phyloP scores from a whole-genome alignment of 1,284 basidiomycete genomes.

The Microbotryum violaceum region DNA sequence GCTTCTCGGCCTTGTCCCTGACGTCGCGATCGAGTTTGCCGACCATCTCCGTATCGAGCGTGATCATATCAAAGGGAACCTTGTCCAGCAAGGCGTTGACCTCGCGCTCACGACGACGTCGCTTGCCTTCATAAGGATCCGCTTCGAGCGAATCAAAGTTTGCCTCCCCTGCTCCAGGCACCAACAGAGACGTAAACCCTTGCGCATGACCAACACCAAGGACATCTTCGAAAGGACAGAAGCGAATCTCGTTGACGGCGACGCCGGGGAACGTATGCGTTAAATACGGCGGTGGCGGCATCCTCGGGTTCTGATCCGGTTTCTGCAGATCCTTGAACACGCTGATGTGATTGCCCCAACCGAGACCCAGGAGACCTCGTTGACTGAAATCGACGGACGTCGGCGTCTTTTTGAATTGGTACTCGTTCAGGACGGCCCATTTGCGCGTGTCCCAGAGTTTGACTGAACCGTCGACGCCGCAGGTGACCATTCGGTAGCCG shows the following conservation, averaged over 20 bases:
- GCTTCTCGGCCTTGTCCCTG: constrained; percentile 7
- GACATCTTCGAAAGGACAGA: constrained; percentile 89
- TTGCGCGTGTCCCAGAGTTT: constrained; percentile 95
- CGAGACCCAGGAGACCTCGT: constrained; percentile 74
- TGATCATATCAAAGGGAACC: constrained; percentile 90
- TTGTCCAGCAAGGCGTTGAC: constrained; percentile 87
- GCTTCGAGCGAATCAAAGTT: constrained; percentile 91
- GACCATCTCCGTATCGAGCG: constrained; percentile 70
- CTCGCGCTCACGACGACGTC: constrained; percentile 77
- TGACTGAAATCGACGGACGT: constrained; percentile 48
- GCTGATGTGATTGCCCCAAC: constrained; percentile 69
- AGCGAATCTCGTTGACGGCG: constrained; percentile 60
- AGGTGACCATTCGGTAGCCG: constrained; percentile 84
- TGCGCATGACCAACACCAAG: constrained; percentile 62
- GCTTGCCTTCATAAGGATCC: constrained; percentile 87
- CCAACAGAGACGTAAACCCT: constrained; percentile 75
- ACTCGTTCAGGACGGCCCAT: constrained; percentile 55
- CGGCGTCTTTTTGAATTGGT: constrained; percentile 38
- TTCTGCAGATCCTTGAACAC: constrained; percentile 40
- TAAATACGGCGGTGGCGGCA: constrained; percentile 70
- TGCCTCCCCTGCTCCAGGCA: constrained; percentile 87
- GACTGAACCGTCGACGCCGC: constrained; percentile 77
- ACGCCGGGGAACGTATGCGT: constrained; percentile 68
- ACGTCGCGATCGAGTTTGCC: constrained; percentile 35
- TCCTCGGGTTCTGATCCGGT: constrained; percentile 36